These are phyloP conservation scores for Suillus paluster DNA, from an alignment of 768 basidiomycete genomes.

Conservation along the genomic window DNA sequence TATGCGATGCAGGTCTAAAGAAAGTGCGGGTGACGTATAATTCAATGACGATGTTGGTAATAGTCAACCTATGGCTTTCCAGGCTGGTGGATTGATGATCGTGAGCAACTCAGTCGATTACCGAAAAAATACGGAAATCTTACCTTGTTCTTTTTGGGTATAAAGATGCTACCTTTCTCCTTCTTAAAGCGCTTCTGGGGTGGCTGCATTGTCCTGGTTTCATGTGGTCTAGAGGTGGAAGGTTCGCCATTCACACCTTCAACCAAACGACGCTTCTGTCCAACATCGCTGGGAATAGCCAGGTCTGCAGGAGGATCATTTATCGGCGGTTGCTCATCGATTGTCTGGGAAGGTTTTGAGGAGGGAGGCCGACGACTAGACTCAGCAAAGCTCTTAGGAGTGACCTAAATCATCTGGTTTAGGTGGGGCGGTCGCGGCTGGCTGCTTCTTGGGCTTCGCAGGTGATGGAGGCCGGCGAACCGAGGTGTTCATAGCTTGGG, in stretches of 20 bases:
- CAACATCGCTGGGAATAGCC: neutral
- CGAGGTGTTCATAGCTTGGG: conserved; percentile 21
- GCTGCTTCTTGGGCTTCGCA: conserved; percentile 24
- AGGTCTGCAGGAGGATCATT: conserved; percentile 14
- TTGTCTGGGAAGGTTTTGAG: conserved; percentile 5
- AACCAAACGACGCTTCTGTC: conserved; percentile 25
- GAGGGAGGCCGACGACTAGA: conserved; percentile 24
- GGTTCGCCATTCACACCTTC: conserved; percentile 16
- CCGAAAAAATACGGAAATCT: neutral
- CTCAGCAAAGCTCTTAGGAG: conserved; percentile 41
- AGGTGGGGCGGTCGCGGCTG: conserved; percentile 14
- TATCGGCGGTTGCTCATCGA: neutral
- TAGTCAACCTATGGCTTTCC: conserved; percentile 2
- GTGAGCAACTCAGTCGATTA: neutral
- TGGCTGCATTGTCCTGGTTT: conserved; percentile 31
- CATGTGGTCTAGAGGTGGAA: conserved; percentile 18
- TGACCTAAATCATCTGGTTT: conserved; percentile 41
- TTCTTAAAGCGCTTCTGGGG: conserved; percentile 37
- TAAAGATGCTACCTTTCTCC: conserved; percentile 53
- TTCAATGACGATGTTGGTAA: neutral
- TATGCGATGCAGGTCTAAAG: conserved; percentile 9
- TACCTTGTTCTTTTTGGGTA: conserved; percentile 57
- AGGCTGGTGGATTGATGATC: neutral
- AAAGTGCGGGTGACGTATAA: neutral
- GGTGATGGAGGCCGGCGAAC: conserved; percentile 22